Base-by-base conservation (phyloP, 176 grass and related monocot genomes). In the Rhipidocladum racemiflorum region DNA sequence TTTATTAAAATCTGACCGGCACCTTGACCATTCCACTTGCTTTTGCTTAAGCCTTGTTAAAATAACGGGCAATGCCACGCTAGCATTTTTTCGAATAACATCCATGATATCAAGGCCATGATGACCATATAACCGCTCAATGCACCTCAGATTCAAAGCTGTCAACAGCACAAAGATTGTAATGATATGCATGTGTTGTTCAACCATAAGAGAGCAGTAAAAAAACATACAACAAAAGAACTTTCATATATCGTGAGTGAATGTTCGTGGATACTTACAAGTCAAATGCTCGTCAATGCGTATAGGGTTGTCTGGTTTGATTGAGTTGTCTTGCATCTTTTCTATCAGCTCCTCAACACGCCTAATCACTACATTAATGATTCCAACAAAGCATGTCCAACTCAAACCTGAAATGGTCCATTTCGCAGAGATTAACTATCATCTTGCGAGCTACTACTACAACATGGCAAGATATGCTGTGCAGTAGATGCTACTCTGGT, bases 361-460 rank as follows among this genome's bases (percentile, higher is more conserved):
- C 29, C 88, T 87, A 55, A 80, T 90, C 43, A 89, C 89, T 32
- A 81, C 72, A 79, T 88, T 94, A 63, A 94, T 89, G 92, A 94
- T 74, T 94, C 92, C 77, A 94, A 68, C 70, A 94, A n/a, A n/a
- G 74, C 92, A 94, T 94, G 45, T 94, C 92, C 54, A 94, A 85
- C 89, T 94, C 92, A 88, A 94, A 94, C 74, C 92, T 94, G 68
- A 66, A 72, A 63, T 14, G 12, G 30, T 34, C 10, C 30, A 75
- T 50, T 76, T 75, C 70, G 73, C 24, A 61, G 34, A 65, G 30
- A 50, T 42, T 76, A 81, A 77, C 18, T 68, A 87, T 81, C 38
- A 81, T 82, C 49, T 17, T 65, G 39, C 35, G 12, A 48, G 51
- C 50, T 49, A 68, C 78, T 40, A 54, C 17, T 38, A 55, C 44